phyloP scores from a whole-genome alignment of 768 basidiomycete species.

The Solioccasus polychromus region DNA sequence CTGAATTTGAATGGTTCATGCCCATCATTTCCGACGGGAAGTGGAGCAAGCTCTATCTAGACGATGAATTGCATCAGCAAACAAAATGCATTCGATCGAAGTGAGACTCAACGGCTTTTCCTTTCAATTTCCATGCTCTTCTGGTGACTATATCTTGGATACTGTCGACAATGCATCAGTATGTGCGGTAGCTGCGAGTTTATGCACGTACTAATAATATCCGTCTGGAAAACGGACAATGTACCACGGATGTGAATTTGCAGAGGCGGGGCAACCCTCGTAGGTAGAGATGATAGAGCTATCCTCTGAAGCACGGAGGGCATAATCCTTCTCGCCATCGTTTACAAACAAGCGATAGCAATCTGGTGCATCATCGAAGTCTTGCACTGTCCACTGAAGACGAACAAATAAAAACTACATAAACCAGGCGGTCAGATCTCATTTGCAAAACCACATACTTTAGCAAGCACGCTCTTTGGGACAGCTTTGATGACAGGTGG shows the following conservation, averaged over 20 bases:
- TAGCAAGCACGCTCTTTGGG: neutral
- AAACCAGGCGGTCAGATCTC: neutral
- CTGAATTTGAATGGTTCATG: slow-evolving; percentile 9
- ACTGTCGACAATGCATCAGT: neutral
- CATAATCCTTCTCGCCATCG: slow-evolving; percentile 8
- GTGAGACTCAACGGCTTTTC: slow-evolving; percentile 3
- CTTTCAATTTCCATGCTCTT: slow-evolving; percentile 8
- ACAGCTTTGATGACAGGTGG: slow-evolving; percentile 1
- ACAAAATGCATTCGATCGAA: too few species aligned
- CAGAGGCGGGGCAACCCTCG: slow-evolving; percentile 2
- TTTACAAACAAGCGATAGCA: slow-evolving; percentile 11
- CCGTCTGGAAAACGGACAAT: slow-evolving; percentile 2
- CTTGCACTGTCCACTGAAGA: slow-evolving; percentile 10
- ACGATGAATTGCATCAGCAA: neutral
- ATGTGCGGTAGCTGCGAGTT: neutral
- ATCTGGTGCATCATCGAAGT: slow-evolving; percentile 2
- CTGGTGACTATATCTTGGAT: slow-evolving; percentile 1
- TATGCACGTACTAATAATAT: neutral
- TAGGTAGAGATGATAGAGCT: neutral
- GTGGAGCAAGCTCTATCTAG: slow-evolving; percentile 5
- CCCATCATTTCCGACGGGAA: slow-evolving; percentile 2
- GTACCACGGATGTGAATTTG: slow-evolving; percentile 9
- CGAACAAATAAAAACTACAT: too few species aligned
- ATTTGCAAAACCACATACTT: neutral
- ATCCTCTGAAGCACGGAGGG: neutral